Conservation (phyloP, 2,329 filamentous ascomycete species). For the Exophiala sideris region DNA sequence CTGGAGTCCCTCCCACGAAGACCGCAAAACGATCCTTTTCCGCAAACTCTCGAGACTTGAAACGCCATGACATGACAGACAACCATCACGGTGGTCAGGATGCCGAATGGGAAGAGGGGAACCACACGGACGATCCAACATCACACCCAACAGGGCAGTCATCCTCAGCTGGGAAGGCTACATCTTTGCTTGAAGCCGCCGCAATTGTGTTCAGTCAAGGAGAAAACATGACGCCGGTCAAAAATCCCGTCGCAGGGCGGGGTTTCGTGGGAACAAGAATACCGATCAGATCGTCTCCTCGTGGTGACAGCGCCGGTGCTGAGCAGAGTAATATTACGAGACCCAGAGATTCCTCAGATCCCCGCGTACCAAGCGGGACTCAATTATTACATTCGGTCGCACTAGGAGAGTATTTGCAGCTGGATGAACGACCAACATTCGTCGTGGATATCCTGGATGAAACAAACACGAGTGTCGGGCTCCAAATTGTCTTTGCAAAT, state of each 20-base stretch:
- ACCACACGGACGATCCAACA: neutral
- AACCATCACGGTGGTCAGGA: constrained; percentile 5
- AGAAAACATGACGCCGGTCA: constrained; percentile 6
- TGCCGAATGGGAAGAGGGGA: constrained; percentile 16
- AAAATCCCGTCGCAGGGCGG: neutral
- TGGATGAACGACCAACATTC: constrained; percentile 73
- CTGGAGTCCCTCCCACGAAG: constrained; percentile 6
- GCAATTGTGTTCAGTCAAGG: constrained; percentile 6
- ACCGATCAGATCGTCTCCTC: constrained; percentile 14
- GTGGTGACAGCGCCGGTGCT: neutral
- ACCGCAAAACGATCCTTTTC: constrained; percentile 10
- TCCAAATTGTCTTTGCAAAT: constrained; percentile 68
- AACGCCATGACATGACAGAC: constrained; percentile 5
- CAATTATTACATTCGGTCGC: constrained; percentile 63
- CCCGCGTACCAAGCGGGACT: constrained; percentile 47
- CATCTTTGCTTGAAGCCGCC: constrained; percentile 16
- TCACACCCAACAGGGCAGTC: neutral
- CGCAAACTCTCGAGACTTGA: neutral
- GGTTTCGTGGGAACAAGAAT: constrained; percentile 8
- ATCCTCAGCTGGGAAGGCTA: neutral
- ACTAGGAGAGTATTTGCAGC: constrained; percentile 69
- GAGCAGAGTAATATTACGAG: neutral
- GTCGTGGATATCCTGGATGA: constrained; percentile 65
- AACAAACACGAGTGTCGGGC: constrained; percentile 51
- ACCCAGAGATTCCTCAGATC: constrained; percentile 51